Percentiles rank a stretch among this genome's conserved stretches.
phyloP scores from a whole-genome alignment of 768 basidiomycete species.

The Baorangia bicolor region DNA sequence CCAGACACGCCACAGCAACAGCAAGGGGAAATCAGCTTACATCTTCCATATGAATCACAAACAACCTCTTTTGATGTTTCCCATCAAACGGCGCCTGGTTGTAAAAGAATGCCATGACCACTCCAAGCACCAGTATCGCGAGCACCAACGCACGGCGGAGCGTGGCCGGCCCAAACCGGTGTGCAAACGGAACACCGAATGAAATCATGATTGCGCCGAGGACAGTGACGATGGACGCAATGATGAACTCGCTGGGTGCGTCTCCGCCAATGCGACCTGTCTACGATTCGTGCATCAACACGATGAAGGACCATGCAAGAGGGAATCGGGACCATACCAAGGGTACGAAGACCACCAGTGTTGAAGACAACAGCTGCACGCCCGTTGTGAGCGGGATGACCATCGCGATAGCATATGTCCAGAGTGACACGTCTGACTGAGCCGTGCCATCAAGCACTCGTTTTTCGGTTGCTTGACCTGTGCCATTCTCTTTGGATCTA shows the following conservation, averaged over 20 bases:
- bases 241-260: conserved; percentile 85
- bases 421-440: conserved; percentile 46
- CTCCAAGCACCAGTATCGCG: conserved; percentile 45
- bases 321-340: conserved; percentile 46
- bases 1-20: not conserved
- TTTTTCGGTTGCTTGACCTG: not conserved
- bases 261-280: conserved; percentile 81
- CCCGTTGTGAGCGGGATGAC: conserved; percentile 55
- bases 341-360: conserved; percentile 88
- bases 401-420: conserved; percentile 64
- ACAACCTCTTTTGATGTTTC: conserved; percentile 86
- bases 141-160: conserved; percentile 44
- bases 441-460: not conserved
- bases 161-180: conserved; percentile 55
- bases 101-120: conserved; percentile 61
- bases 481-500: not conserved
- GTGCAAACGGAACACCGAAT: conserved; percentile 65
- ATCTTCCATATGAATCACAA: conserved; percentile 83
- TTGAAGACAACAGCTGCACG: conserved; percentile 53
- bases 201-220: conserved; percentile 59
- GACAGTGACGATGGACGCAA: conserved; percentile 71
- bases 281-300: conserved; percentile 35
- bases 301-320: conserved; percentile 2
- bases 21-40: conserved; percentile 41
- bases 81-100: conserved; percentile 66